phyloP scores from a whole-genome alignment of 2,329 filamentous ascomycete species.

The Fusarium sp. region DNA sequence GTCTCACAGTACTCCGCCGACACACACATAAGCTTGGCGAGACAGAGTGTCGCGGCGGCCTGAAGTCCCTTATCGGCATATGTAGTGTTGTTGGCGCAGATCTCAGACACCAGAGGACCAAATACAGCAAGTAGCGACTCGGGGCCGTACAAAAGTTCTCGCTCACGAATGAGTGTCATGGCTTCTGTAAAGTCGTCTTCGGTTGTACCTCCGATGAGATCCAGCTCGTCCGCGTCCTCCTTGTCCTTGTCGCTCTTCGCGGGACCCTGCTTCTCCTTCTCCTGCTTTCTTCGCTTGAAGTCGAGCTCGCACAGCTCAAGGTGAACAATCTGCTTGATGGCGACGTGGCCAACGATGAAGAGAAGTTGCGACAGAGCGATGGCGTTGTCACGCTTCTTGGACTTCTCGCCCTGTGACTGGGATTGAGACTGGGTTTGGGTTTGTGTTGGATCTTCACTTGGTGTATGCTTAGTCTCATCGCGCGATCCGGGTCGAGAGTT shows the following conservation, averaged over 20 bases:
- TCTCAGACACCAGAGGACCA: constrained; percentile 89
- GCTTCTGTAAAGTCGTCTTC: constrained; percentile 93
- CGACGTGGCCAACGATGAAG: constrained; percentile 95
- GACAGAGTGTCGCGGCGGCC: constrained; percentile 90
- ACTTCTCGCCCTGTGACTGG: constrained; percentile 52
- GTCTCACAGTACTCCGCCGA: constrained; percentile 95
- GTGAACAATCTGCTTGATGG: constrained; percentile 99
- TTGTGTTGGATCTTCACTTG: constrained; percentile 49
- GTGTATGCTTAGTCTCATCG: constrained; percentile 53
- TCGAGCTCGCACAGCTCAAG: constrained; percentile 97
- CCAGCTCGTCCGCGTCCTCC: constrained; percentile 85
- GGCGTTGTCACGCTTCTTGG: constrained; percentile 72
- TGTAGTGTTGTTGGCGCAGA: constrained; percentile 92
- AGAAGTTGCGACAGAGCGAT: constrained; percentile 88
- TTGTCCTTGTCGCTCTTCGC: constrained; percentile 63
- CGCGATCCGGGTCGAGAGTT: constrained; percentile 61
- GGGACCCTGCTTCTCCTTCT: constrained; percentile 76
- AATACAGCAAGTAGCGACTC: constrained; percentile 89
- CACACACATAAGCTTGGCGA: constrained; percentile 99
- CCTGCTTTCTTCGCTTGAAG: constrained; percentile 95
- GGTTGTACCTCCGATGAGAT: constrained; percentile 95
- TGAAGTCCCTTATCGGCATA: constrained; percentile 92
- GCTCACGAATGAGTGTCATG: constrained; percentile 84
- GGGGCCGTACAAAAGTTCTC: constrained; percentile 83
- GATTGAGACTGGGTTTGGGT: constrained; percentile 42